Evolutionary conservation across 257 asterid species (phyloP), one percentile per base, ranked within the genome.

Genomic region (Primulina eburnea): DNA sequence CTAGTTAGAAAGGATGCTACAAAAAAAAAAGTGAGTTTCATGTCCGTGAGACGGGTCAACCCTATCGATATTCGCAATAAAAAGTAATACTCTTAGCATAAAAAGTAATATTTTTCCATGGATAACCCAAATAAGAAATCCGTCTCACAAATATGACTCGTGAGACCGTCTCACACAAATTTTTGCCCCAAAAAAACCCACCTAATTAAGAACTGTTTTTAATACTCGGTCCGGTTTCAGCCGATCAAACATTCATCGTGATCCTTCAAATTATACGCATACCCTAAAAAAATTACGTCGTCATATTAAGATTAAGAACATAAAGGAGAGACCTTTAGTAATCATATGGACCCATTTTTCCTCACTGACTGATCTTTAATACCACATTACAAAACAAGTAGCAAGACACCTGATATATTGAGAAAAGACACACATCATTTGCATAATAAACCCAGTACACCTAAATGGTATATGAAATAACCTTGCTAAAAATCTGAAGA

Each of bases 401-500:
- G 18, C 6, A 43, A 14, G 53, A 43, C 53, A 43, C 18, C n/a
- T 12, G 53, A 43, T 43, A 43, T 43, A 14, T 43, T 43, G 53
- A 43, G 53, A 43, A 43, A 43, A 43, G n/a, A 28, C 4, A 11
- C 5, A 11, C 52, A 14, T 24, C 7, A 17, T 37, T 26, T 2
- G 33, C 57, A 62, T 16, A 30, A 66, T n/a, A n/a, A n/a, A 61
- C 66, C 47, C 62, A 62, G 26, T 37, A 64, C 6, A 70, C 14
- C n/a, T 40, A 50, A 50, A 53, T 56, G 2, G 55, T 14, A 43
- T 43, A 43, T 43, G 55, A 43, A 43, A 43, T 43, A 43, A 43
- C 55, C 55, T 43, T 14, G 55, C n/a, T 1, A 43, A 43, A 43
- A 43, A 12, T 60, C 56, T 7, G 32, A 37, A 76, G 73, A 75